These are phyloP conservation scores for Nymphaea thermarum DNA, from an alignment of 164 flowering plant species.

Conservation along the genomic window DNA sequence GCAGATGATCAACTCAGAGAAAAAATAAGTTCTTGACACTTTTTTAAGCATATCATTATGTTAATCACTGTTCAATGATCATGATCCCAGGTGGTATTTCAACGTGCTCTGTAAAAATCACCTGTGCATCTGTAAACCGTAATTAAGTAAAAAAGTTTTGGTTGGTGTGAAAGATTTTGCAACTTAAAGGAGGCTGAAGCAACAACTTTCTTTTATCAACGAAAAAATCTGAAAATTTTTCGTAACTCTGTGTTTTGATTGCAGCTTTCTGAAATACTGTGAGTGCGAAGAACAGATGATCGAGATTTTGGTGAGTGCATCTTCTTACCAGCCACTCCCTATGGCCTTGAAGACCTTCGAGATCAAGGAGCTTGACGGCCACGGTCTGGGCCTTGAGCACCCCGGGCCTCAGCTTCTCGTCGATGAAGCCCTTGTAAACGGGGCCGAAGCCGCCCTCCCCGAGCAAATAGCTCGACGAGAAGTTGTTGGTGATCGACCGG, in stretches of 20 bases:
- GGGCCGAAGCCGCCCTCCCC: constrained; percentile 86
- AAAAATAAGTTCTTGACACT: background rate
- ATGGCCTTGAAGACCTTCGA: constrained; percentile 81
- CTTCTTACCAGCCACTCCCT: constrained; percentile 83
- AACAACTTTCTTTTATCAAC: too few species aligned
- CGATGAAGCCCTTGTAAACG: constrained; percentile 68
- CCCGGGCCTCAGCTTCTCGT: constrained; percentile 47
- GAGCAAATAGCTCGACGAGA: constrained; percentile 37
- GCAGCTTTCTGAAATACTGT: background rate
- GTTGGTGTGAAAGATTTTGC: too few species aligned
- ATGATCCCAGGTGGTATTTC: background rate
- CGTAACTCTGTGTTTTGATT: background rate
- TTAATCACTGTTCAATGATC: background rate
- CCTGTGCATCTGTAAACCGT: background rate
- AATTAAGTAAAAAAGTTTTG: too few species aligned
- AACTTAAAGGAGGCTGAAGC: too few species aligned
- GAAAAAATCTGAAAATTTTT: too few species aligned
- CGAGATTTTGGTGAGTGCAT: background rate
- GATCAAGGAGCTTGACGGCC: constrained; percentile 65
- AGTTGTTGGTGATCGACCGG: constrained; percentile 32
- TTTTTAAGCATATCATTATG: too few species aligned
- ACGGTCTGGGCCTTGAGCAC: constrained; percentile 45
- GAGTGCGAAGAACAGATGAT: too few species aligned
- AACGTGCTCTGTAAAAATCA: background rate
- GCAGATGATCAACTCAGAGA: background rate